Conservation (phyloP, 768 basidiomycete species). For the Piloderma croceum region DNA sequence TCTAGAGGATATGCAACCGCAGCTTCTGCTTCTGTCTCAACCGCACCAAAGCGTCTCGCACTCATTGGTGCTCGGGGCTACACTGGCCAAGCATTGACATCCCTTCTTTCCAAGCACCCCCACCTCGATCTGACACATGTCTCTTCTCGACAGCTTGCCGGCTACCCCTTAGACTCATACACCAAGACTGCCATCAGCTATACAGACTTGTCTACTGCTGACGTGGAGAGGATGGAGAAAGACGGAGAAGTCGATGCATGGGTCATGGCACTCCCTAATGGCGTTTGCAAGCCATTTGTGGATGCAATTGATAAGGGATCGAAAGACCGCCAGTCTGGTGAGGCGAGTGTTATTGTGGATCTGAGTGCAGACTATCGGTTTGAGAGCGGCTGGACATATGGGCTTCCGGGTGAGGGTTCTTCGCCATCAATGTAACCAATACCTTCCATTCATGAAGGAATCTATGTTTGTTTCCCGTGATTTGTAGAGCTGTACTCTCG, state of each 20-base stretch:
- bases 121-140: constrained; percentile 88
- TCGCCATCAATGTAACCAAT: constrained; percentile 33
- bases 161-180: constrained; percentile 74
- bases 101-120: constrained; percentile 84
- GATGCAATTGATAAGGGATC: constrained; percentile 85
- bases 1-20: constrained; percentile 79
- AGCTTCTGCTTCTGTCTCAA: constrained; percentile 38
- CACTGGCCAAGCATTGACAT: constrained; percentile 89
- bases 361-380: constrained; percentile 94
- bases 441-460: constrained; percentile 27
- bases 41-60: constrained; percentile 81
- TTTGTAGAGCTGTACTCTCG: constrained; percentile 82
- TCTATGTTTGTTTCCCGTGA: constrained; percentile 24
- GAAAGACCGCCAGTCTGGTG: constrained; percentile 40
- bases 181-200: constrained; percentile 70
- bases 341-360: constrained; percentile 81
- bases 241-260: constrained; percentile 91
- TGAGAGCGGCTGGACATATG: constrained; percentile 94
- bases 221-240: constrained; percentile 87
- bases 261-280: constrained; percentile 99
- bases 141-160: constrained; percentile 91
- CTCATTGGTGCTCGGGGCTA: constrained; percentile 95
- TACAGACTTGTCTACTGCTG: constrained; percentile 69
- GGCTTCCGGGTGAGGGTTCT: constrained; percentile 89
- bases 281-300: constrained; percentile 93